Evolutionary conservation across 2,329 filamentous ascomycete species (phyloP).

Genomic region (Pyricularia pennisetigena): DNA sequence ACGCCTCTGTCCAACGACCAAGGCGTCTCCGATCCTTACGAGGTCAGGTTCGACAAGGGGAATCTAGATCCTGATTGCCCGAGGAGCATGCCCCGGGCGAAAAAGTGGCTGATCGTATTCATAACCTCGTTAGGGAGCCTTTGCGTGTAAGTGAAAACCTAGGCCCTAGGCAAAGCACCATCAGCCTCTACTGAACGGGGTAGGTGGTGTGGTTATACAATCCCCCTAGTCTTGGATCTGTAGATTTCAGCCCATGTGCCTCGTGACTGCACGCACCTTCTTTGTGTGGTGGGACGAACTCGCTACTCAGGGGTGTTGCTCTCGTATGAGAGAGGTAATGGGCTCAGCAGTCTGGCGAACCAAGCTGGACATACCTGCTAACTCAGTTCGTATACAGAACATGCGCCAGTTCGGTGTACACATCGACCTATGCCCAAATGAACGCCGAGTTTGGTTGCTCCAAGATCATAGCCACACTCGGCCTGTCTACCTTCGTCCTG

Average conservation of each 20-base stretch:
- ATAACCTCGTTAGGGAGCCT: conserved; percentile 67
- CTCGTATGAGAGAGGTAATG: neutral
- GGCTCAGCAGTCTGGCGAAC: neutral
- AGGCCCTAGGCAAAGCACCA: neutral
- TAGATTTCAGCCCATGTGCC: neutral
- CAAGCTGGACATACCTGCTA: neutral
- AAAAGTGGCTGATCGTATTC: conserved; percentile 71
- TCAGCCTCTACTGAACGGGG: neutral
- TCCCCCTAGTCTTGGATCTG: neutral
- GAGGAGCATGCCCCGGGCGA: conserved; percentile 51
- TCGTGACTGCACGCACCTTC: neutral
- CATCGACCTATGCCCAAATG: conserved; percentile 70
- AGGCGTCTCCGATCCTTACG: conserved; percentile 37
- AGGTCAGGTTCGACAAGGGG: conserved; percentile 61
- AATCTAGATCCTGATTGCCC: conserved; percentile 67
- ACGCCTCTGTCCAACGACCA: conserved; percentile 6
- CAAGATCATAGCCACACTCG: conserved; percentile 64
- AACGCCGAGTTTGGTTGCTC: conserved; percentile 64
- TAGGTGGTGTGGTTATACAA: neutral
- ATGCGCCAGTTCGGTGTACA: conserved; percentile 77
- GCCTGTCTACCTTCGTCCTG: conserved; percentile 73
- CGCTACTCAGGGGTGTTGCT: neutral
- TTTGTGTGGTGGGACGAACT: neutral
- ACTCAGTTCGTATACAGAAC: conserved; percentile 4
- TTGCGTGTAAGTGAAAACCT: conserved; percentile 78